Evolutionary conservation across 1,284 basidiomycete genomes (phyloP), one percentile per base, ranked within the genome.

Genomic region (Rhizoctonia solani): DNA sequence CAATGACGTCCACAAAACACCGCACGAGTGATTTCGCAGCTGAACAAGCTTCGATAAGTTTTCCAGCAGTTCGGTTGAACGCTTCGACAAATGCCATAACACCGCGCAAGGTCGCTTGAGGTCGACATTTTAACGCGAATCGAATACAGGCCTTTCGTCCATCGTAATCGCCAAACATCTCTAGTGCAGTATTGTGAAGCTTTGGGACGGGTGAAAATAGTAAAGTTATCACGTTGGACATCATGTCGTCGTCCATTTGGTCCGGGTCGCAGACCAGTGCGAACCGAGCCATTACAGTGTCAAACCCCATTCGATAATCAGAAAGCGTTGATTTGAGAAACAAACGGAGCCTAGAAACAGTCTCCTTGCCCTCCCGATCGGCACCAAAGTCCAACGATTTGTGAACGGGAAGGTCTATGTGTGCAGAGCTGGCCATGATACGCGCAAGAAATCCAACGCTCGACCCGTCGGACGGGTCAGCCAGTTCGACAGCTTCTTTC

Each of bases 1-100:
- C 93, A 69, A 97, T 85, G 66, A 96, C 84, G 74, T 98, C 95
- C 3, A 92, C 92, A 73, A 97, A 84, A 76, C 94, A 96, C 14
- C 88, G 86, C 9, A 96, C 95, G 25, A 97, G 84, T 27, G 91
- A 88, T 74, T 92, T 92, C 1, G 95, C 92, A 16, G 93, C 76
- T 50, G 83, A 88, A 74, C 92, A 93, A 0, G 93, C 93, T 74
- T 98, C 95, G 1, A 91, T 89, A 1, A 92, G 83, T 4, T 77
- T 74, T 2, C 79, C 76, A 0, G 90, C 87, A 69, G 87, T 85
- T 16, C 79, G 76, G 65, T 83, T 81, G 77, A 94, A 95, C 1
- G 78, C 83, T 16, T 80, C 77, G 2, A 97, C 81, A 73, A 87
- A 89, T 16, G 79, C 77, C 59, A 83, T 80, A 27, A 96, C 79